phyloP scores from a whole-genome alignment of 257 asterid genomes.

The Nemophila menziesii region DNA sequence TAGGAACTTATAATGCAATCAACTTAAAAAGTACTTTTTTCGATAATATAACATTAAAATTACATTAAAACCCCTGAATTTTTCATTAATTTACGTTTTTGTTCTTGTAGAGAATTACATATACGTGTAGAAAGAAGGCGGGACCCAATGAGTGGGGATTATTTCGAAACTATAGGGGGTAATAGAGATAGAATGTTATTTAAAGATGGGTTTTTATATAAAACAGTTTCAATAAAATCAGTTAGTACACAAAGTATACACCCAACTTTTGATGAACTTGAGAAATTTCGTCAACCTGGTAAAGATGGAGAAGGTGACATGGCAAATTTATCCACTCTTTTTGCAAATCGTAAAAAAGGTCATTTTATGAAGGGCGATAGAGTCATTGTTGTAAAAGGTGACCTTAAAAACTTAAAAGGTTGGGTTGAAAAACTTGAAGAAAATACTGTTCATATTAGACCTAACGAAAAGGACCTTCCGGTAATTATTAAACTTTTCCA shows the following conservation, averaged over 20 bases:
- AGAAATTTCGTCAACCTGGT: constrained; percentile 78
- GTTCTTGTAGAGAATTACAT: constrained; percentile 77
- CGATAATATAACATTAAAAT: too few species aligned
- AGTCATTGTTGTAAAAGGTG: constrained; percentile 88
- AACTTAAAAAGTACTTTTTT: too few species aligned
- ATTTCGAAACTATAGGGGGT: constrained; percentile 73
- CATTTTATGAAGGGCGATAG: constrained; percentile 94
- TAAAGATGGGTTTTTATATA: constrained; percentile 87
- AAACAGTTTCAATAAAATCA: constrained; percentile 73
- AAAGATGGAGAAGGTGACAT: constrained; percentile 76
- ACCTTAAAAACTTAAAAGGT: constrained; percentile 78
- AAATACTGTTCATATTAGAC: constrained; percentile 83
- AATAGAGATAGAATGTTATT: too few species aligned
- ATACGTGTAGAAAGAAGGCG: constrained; percentile 75
- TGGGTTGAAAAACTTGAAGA: constrained; percentile 95
- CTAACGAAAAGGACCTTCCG: constrained; percentile 67
- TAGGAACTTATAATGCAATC: too few species aligned
- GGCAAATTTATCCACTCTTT: constrained; percentile 73
- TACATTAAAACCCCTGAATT: too few species aligned
- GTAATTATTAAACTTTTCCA: constrained; percentile 20
- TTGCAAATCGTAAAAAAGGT: constrained; percentile 84
- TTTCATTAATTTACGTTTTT: too few species aligned
- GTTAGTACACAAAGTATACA: constrained; percentile 70
- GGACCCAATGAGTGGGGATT: constrained; percentile 74
- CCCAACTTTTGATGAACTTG: constrained; percentile 92